Conservation (phyloP, 2,329 filamentous ascomycete genomes). For the Alternaria incomplexa region DNA sequence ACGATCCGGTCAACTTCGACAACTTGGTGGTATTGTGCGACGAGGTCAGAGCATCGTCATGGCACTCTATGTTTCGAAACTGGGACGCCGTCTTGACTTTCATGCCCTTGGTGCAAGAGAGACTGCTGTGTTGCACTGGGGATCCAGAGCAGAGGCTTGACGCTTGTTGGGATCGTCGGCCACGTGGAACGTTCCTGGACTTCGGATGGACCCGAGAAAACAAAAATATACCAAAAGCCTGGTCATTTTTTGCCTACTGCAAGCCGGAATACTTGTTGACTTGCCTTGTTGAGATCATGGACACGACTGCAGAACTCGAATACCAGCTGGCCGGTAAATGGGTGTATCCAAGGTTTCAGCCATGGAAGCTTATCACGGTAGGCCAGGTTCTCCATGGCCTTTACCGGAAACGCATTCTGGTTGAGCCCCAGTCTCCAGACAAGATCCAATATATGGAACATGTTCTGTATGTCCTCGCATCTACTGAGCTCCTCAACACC, state of each 20-base stretch:
- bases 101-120: not conserved
- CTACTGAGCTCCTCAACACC: not conserved
- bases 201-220: not conserved
- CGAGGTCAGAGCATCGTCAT: too few relatives aligned
- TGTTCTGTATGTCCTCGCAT: not conserved
- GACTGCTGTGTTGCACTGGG: not conserved
- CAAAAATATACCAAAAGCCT: not conserved
- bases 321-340: not conserved
- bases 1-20: too few relatives aligned
- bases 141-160: not conserved
- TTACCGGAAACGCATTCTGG: not conserved
- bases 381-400: not conserved
- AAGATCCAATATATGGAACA: not conserved
- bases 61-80: not conserved
- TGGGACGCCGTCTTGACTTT: not conserved
- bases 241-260: not conserved
- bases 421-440: not conserved
- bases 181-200: not conserved
- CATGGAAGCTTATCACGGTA: not conserved
- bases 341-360: not conserved
- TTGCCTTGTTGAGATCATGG: not conserved
- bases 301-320: not conserved
- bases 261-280: not conserved
- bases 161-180: not conserved
- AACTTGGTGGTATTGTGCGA: too few relatives aligned